Conservation (phyloP, 1,139 yeast species). For the Geotrichum phurueaensis region DNA sequence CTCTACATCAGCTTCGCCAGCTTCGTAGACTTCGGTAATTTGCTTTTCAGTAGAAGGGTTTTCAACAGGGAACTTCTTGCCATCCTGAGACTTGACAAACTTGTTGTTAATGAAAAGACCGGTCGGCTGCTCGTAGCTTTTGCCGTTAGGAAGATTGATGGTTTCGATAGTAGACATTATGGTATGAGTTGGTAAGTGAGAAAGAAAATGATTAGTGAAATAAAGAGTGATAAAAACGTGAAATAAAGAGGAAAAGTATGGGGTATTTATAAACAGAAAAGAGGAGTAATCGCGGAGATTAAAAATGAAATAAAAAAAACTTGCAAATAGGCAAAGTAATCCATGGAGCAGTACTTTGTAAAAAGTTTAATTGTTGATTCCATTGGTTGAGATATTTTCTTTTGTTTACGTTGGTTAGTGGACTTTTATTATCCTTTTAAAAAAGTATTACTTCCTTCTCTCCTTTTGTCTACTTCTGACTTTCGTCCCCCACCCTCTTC, state of each 20-base stretch:
- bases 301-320: not conserved
- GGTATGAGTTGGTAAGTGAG: not conserved
- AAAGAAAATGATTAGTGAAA: not conserved
- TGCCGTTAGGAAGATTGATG: slow-evolving; percentile 59
- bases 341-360: too few relatives aligned
- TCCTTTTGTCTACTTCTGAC: too few relatives aligned
- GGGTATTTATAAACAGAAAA: not conserved
- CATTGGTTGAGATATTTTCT: too few relatives aligned
- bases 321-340: too few relatives aligned
- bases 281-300: not conserved
- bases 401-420: too few relatives aligned
- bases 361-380: too few relatives aligned
- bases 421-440: too few relatives aligned
- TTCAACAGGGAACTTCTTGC: slow-evolving; percentile 48
- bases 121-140: slow-evolving; percentile 55
- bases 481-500: too few relatives aligned
- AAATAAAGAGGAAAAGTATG: not conserved
- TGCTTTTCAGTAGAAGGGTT: slow-evolving; percentile 57
- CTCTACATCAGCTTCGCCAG: slow-evolving; percentile 50
- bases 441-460: too few relatives aligned
- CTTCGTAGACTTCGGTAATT: slow-evolving; percentile 48
- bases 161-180: slow-evolving; percentile 27
- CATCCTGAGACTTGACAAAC: slow-evolving; percentile 44
- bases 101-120: slow-evolving; percentile 63
- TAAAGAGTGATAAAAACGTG: not conserved